Conservation (phyloP, 2,329 filamentous ascomycete species). For the Claviceps africana region DNA sequence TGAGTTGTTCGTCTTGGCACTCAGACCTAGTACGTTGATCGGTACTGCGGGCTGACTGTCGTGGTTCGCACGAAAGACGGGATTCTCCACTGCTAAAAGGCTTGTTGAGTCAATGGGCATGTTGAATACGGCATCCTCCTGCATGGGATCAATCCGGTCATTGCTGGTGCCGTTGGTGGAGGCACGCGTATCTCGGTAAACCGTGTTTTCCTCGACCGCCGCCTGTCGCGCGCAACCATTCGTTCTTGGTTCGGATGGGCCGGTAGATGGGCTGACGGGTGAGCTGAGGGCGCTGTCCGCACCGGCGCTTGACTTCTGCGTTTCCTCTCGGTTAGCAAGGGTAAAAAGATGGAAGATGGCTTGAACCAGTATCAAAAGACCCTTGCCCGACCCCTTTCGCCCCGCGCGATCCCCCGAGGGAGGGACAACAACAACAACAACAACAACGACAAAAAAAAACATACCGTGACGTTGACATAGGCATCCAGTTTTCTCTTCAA, state of each 20-base stretch:
- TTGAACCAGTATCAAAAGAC: too few relatives aligned
- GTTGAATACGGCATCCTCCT: constrained; percentile 20
- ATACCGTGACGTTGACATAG: constrained; percentile 31
- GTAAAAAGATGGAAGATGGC: not conserved
- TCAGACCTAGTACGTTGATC: not conserved
- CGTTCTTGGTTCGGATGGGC: constrained; percentile 3
- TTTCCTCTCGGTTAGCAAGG: not conserved
- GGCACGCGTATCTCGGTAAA: not conserved
- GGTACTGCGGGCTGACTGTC: constrained; percentile 1
- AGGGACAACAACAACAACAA: not conserved
- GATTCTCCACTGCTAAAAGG: constrained; percentile 14
- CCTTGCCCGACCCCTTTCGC: too few relatives aligned
- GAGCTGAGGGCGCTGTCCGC: not conserved
- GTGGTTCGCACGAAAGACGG: constrained; percentile 9
- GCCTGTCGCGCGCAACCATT: constrained; percentile 3
- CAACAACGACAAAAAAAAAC: not conserved
- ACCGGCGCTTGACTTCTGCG: not conserved
- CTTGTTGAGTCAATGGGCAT: constrained; percentile 16
- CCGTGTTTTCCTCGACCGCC: constrained; percentile 3
- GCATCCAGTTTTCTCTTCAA: constrained; percentile 67
- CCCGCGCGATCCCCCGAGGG: not conserved
- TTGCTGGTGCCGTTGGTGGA: constrained; percentile 5
- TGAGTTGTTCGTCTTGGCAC: not conserved
- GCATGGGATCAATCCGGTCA: constrained; percentile 15
- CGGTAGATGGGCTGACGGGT: constrained; percentile 8